These are phyloP conservation scores for Diplodia corticola DNA, from an alignment of 2,329 filamentous ascomycete genomes.

Conservation along the genomic window DNA sequence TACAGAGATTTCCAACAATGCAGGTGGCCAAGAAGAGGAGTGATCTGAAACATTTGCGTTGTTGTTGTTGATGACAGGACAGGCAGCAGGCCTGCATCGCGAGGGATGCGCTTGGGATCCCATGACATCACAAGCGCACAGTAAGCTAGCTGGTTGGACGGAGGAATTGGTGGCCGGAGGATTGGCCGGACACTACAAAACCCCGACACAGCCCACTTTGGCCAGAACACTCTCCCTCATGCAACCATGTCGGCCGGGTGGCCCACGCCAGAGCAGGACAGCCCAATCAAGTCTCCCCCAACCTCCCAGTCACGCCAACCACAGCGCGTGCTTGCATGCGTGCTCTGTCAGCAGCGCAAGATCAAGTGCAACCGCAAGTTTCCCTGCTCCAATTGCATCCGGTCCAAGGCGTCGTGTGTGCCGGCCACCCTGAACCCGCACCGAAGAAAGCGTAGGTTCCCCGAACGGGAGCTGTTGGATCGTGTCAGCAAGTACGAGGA, in stretches of 20 bases:
- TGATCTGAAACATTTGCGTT: no score
- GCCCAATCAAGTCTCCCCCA: background rate
- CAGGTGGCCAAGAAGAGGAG: no score
- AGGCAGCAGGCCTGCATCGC: no score
- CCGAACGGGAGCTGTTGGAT: conserved; percentile 69
- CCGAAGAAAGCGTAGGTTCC: conserved; percentile 62
- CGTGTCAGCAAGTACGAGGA: conserved; percentile 69
- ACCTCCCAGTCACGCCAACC: conserved; percentile 27
- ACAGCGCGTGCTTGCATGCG: conserved; percentile 57
- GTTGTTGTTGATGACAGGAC: no score
- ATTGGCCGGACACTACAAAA: background rate
- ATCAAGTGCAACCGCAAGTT: conserved; percentile 72
- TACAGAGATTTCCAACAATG: no score
- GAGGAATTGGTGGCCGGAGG: background rate
- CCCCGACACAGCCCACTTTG: background rate
- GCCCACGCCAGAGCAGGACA: background rate
- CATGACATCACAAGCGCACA: no score
- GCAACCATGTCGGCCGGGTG: background rate
- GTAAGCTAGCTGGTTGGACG: background rate
- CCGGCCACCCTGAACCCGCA: conserved; percentile 50
- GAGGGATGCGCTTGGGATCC: no score
- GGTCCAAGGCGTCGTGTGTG: conserved; percentile 59
- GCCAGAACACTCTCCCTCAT: background rate
- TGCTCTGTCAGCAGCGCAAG: conserved; percentile 75
- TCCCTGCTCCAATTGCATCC: conserved; percentile 70